phyloP scores from a whole-genome alignment of 208 protist genomes.

The Trypanosoma vivax region DNA sequence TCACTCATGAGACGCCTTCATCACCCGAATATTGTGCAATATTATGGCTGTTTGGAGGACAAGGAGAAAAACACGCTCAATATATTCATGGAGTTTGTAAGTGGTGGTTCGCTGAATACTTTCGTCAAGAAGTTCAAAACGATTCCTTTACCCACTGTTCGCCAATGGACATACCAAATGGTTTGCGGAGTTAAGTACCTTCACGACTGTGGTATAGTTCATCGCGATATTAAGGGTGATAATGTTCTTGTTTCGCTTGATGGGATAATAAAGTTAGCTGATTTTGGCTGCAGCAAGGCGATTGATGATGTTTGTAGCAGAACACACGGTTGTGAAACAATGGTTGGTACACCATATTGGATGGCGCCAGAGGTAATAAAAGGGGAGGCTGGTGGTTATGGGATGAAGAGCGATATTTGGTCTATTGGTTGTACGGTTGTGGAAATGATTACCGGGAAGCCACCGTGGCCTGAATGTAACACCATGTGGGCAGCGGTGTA shows the following conservation, averaged over 20 bases:
- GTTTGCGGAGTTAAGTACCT: constrained; percentile 86
- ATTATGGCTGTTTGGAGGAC: constrained; percentile 83
- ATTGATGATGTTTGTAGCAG: constrained; percentile 81
- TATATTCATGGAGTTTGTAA: constrained; percentile 92
- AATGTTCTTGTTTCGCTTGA: constrained; percentile 86
- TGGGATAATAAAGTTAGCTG: constrained; percentile 85
- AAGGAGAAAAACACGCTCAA: constrained; percentile 56
- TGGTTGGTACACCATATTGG: constrained; percentile 89
- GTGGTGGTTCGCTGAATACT: constrained; percentile 67
- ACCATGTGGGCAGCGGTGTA: constrained; percentile 84
- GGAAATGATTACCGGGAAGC: constrained; percentile 90
- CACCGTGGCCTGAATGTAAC: constrained; percentile 88
- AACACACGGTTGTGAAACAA: constrained; percentile 67
- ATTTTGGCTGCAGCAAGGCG: constrained; percentile 89
- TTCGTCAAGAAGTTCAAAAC: constrained; percentile 78
- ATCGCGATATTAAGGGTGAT: constrained; percentile 89
- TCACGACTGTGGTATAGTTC: constrained; percentile 83
- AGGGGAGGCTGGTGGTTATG: constrained; percentile 84
- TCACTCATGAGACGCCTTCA: constrained; percentile 74
- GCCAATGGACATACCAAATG: constrained; percentile 88
- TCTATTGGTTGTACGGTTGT: constrained; percentile 91
- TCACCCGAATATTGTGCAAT: constrained; percentile 89
- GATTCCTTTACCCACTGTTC: constrained; percentile 61
- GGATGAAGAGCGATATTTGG: constrained; percentile 92
- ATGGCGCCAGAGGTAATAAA: constrained; percentile 92